Percentiles rank a stretch among this genome's conserved stretches.
Evolutionary conservation across 805 yeast genomes (phyloP).

Genomic region (Candida koratica): DNA sequence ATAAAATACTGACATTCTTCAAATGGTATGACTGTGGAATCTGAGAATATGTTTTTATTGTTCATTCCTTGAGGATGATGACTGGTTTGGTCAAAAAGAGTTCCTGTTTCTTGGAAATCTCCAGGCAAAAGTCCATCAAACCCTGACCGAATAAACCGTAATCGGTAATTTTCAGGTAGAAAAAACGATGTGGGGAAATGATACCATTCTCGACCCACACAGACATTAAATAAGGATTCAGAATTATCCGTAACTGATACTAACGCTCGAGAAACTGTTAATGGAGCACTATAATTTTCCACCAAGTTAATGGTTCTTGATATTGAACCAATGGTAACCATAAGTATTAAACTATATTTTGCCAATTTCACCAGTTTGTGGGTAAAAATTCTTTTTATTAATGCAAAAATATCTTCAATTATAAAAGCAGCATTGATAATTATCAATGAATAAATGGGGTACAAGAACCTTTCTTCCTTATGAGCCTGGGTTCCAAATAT

Average conservation of each 20-base stretch:
- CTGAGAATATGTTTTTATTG: slow-evolving; percentile 64
- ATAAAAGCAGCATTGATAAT: slow-evolving; percentile 52
- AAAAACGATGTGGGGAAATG: slow-evolving; percentile 87
- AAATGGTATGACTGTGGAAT: slow-evolving; percentile 48
- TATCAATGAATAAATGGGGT: slow-evolving; percentile 76
- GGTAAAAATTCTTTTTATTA: not conserved
- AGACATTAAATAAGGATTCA: slow-evolving; percentile 48
- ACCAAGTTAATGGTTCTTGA: slow-evolving; percentile 59
- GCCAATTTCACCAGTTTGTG: slow-evolving; percentile 12
- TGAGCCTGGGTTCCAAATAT: slow-evolving; percentile 78
- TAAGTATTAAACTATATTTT: slow-evolving; percentile 1
- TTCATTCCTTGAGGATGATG: slow-evolving; percentile 65
- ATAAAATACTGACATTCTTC: slow-evolving; percentile 63
- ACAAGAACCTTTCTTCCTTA: slow-evolving; percentile 88
- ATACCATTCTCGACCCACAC: slow-evolving; percentile 96
- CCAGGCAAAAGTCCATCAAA: slow-evolving; percentile 89
- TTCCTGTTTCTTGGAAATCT: slow-evolving; percentile 55
- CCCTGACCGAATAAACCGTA: slow-evolving; percentile 68
- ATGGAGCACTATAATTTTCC: slow-evolving; percentile 70
- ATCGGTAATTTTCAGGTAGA: slow-evolving; percentile 57
- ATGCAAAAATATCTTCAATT: not conserved
- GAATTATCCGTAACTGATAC: not conserved
- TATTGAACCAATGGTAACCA: slow-evolving; percentile 19
- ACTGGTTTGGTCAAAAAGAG: slow-evolving; percentile 35
- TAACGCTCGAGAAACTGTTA: slow-evolving; percentile 22